phyloP scores from a whole-genome alignment of 805 yeast genomes.

The Lipomyces orientalis region DNA sequence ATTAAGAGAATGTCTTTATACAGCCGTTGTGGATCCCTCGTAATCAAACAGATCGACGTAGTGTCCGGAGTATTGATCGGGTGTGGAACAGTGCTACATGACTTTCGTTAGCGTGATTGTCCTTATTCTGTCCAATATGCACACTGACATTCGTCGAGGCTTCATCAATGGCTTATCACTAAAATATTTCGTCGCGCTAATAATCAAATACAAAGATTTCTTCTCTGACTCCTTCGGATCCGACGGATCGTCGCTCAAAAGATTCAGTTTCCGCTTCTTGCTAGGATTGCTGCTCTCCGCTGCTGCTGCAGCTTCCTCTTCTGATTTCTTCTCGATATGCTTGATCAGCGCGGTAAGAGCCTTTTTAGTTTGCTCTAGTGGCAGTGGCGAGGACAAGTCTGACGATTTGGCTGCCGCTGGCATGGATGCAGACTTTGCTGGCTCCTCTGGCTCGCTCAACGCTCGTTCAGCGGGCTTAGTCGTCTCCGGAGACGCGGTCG shows the following conservation, averaged over 20 bases:
- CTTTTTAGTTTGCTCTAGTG: constrained; percentile 41
- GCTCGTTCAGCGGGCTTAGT: background rate
- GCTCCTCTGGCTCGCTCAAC: background rate
- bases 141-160: constrained; percentile 47
- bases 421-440: background rate
- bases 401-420: background rate
- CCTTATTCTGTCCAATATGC: background rate
- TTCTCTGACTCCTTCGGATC: constrained; percentile 48
- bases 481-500: background rate
- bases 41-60: constrained; percentile 65
- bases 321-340: constrained; percentile 50
- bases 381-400: constrained; percentile 4
- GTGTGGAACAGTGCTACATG: constrained; percentile 49
- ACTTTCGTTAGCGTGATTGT: background rate
- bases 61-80: constrained; percentile 55
- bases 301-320: background rate
- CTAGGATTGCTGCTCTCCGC: constrained; percentile 35
- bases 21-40: constrained; percentile 64
- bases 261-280: constrained; percentile 47
- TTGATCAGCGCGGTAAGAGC: constrained; percentile 65
- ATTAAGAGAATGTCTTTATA: constrained; percentile 48
- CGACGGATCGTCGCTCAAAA: constrained; percentile 66
- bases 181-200: constrained; percentile 69
- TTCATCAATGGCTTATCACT: constrained; percentile 58
- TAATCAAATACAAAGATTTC: constrained; percentile 57